phyloP scores from a whole-genome alignment of 768 basidiomycete genomes.

The Russula ochroleuca region DNA sequence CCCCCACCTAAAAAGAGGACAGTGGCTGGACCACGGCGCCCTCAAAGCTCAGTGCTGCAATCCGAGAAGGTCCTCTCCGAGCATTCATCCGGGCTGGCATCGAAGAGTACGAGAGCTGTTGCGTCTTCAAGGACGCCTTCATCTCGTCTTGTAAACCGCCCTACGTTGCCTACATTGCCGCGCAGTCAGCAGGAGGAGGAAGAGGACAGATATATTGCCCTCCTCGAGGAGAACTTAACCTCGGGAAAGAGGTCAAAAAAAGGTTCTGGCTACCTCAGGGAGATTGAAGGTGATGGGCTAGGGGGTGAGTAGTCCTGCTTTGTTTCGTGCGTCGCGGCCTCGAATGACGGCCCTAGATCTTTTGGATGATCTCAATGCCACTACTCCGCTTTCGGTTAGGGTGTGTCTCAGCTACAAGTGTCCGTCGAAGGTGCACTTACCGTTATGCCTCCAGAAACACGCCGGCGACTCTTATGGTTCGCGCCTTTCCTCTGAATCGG shows the following conservation, averaged over 20 bases:
- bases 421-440: not conserved
- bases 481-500: slow-evolving; percentile 26
- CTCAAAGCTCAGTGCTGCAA: slow-evolving; percentile 5
- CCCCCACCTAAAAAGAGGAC: slow-evolving; percentile 50
- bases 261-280: slow-evolving; percentile 42
- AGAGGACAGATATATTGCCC: slow-evolving; percentile 83
- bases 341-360: slow-evolving; percentile 29
- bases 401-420: not conserved
- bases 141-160: slow-evolving; percentile 35
- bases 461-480: slow-evolving; percentile 13
- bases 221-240: slow-evolving; percentile 76
- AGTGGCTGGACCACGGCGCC: slow-evolving; percentile 22
- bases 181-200: slow-evolving; percentile 48
- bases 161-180: slow-evolving; percentile 19
- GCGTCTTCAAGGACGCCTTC: slow-evolving; percentile 33
- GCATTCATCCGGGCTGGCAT: not conserved
- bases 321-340: not conserved
- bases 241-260: slow-evolving; percentile 39
- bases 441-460: not conserved
- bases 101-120: slow-evolving; percentile 20
- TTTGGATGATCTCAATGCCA: slow-evolving; percentile 30
- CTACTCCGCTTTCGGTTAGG: not conserved
- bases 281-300: slow-evolving; percentile 70
- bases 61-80: slow-evolving; percentile 14
- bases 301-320: slow-evolving; percentile 53